A percentile compares a stretch with the other conserved stretches of the same genome.
phyloP scores from a whole-genome alignment of 441 rosid species.

The Eutrema salsugineum region DNA sequence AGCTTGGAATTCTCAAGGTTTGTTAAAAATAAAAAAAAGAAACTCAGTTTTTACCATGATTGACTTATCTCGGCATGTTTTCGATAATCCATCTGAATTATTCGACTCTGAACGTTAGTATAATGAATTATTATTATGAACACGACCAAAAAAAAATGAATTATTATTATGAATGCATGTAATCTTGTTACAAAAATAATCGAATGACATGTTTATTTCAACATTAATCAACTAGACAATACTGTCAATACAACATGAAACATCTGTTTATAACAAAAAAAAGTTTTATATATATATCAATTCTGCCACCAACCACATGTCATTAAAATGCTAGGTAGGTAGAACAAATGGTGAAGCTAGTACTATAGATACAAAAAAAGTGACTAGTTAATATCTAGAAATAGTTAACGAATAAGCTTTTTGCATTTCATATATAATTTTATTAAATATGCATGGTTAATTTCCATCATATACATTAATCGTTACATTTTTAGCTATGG shows the following conservation, averaged over 20 bases:
- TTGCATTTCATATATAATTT: not conserved
- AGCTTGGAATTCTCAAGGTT: too few relatives aligned
- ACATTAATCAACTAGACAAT: not conserved
- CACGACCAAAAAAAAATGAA: too few relatives aligned
- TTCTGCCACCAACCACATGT: constrained; percentile 26
- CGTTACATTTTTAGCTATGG: not conserved
- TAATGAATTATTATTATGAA: not conserved
- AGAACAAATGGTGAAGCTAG: constrained; percentile 4
- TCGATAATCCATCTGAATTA: not conserved
- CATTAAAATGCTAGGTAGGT: constrained; percentile 19
- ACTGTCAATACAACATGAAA: not conserved
- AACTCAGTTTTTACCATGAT: too few relatives aligned
- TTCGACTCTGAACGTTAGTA: not conserved
- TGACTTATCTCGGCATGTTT: not conserved
- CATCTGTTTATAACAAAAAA: not conserved
- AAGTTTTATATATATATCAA: not conserved
- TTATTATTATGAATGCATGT: not conserved
- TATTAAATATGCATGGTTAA: not conserved
- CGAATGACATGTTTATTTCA: not conserved
- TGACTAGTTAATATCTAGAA: not conserved
- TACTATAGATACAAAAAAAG: not conserved
- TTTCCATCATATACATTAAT: not conserved
- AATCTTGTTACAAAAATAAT: not conserved
- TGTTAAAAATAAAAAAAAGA: too few relatives aligned
- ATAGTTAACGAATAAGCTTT: not conserved